A percentile compares a stretch with the other conserved stretches of the same genome.
Evolutionary conservation across 192 early-diverging fungal genomes (phyloP).

Genomic region (Irineochytrium annulatum): DNA sequence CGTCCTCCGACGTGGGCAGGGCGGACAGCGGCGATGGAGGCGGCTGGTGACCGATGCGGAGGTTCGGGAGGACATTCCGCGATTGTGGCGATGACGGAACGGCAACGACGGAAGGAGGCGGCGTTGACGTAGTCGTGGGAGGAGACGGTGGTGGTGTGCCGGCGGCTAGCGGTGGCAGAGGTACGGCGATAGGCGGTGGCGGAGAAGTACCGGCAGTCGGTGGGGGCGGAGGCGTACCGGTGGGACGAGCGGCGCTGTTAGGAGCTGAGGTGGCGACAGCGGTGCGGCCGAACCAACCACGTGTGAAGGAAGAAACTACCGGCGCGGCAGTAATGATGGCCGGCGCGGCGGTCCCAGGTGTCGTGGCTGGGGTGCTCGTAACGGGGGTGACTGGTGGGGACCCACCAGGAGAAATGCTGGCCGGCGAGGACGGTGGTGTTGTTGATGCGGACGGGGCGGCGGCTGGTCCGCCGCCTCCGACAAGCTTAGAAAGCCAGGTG

Average conservation of each 20-base stretch:
- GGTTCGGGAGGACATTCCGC: no score
- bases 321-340: not conserved
- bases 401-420: not conserved
- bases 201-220: not conserved
- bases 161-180: no score
- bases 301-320: not conserved
- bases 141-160: not conserved
- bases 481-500: not conserved
- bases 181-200: no score
- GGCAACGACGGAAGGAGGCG: no score
- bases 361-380: not conserved
- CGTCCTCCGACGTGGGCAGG: no score
- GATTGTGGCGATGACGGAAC: no score
- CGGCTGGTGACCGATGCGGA: not conserved
- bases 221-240: not conserved
- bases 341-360: not conserved
- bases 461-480: not conserved
- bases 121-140: not conserved
- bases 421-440: no score
- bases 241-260: no score
- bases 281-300: no score
- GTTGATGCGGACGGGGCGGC: not conserved
- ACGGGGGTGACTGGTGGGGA: not conserved
- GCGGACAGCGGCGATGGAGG: constrained; percentile 1
- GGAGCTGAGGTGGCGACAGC: no score